A percentile compares a stretch with the other conserved stretches of the same genome.
These are phyloP conservation scores for Globisporangium abappressorium DNA, from an alignment of 352 stramenopile species.

Conservation along the genomic window DNA sequence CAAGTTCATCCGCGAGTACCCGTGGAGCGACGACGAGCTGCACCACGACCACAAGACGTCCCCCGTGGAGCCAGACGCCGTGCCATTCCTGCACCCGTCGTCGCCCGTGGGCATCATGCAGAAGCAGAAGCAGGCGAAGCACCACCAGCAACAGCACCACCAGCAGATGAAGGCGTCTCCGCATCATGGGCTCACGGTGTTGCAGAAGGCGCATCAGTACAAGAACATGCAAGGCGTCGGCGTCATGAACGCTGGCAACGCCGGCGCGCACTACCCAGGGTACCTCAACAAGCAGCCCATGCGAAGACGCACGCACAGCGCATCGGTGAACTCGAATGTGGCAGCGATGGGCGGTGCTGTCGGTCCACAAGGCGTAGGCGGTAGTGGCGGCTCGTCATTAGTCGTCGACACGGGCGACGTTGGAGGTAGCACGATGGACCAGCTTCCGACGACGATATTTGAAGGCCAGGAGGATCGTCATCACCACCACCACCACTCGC, in stretches of 20 bases:
- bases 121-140: constrained; percentile 37
- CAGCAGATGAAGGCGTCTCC: constrained; percentile 15
- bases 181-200: constrained; percentile 34
- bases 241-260: constrained; percentile 16
- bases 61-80: constrained; percentile 57
- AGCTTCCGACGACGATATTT: constrained; percentile 53
- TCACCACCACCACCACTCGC: constrained; percentile 17
- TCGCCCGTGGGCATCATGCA: constrained; percentile 48
- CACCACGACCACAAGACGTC: constrained; percentile 53
- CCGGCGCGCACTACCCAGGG: constrained; percentile 21
- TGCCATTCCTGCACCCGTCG: constrained; percentile 69
- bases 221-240: constrained; percentile 32
- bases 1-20: constrained; percentile 82
- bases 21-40: constrained; percentile 54
- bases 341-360: constrained; percentile 8
- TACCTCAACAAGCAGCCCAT: constrained; percentile 78
- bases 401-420: constrained; percentile 7
- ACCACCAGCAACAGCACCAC: constrained; percentile 27
- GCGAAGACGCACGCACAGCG: constrained; percentile 69
- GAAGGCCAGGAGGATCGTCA: constrained; percentile 35
- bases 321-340: constrained; percentile 29
- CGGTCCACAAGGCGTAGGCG: constrained; percentile 18
- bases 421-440: constrained; percentile 23
- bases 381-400: neutral
- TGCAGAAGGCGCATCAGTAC: constrained; percentile 47